Evolutionary conservation across 805 yeast species (phyloP).

Genomic region (Metschnikowia shivogae): DNA sequence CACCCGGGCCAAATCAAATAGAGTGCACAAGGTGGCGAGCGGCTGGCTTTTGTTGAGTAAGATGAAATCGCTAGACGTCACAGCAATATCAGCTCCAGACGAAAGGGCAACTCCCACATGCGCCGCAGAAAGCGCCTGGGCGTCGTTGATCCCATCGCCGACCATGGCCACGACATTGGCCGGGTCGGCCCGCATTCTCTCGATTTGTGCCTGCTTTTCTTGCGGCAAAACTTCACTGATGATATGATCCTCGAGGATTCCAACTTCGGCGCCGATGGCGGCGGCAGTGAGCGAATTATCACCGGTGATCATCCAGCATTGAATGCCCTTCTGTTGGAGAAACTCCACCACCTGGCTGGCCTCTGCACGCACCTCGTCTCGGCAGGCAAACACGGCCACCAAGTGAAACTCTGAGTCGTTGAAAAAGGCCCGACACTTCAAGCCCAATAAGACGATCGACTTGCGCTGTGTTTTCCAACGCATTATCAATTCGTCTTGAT

Average conservation of each 20-base stretch:
- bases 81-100: constrained; percentile 71
- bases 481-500: constrained; percentile 33
- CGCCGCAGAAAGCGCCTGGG: constrained; percentile 72
- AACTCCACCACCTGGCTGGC: constrained; percentile 45
- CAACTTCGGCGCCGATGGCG: constrained; percentile 61
- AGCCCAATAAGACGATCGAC: constrained; percentile 56
- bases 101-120: constrained; percentile 78
- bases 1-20: constrained; percentile 47
- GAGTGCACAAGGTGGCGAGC: constrained; percentile 47
- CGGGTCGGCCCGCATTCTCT: constrained; percentile 44
- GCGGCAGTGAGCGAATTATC: constrained; percentile 65
- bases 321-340: constrained; percentile 39
- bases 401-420: constrained; percentile 31
- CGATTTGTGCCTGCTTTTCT: constrained; percentile 60
- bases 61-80: constrained; percentile 71
- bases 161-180: constrained; percentile 56
- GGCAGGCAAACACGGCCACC: constrained; percentile 50
- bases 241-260: constrained; percentile 47
- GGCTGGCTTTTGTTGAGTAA: constrained; percentile 53
- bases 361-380: constrained; percentile 60
- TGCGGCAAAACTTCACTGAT: constrained; percentile 72
- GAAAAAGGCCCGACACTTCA: constrained; percentile 27
- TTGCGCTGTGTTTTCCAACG: constrained; percentile 63
- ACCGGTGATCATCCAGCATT: constrained; percentile 75
- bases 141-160: constrained; percentile 82